phyloP scores from a whole-genome alignment of 192 early-diverging fungal genomes.

The Lobosporangium transversale region DNA sequence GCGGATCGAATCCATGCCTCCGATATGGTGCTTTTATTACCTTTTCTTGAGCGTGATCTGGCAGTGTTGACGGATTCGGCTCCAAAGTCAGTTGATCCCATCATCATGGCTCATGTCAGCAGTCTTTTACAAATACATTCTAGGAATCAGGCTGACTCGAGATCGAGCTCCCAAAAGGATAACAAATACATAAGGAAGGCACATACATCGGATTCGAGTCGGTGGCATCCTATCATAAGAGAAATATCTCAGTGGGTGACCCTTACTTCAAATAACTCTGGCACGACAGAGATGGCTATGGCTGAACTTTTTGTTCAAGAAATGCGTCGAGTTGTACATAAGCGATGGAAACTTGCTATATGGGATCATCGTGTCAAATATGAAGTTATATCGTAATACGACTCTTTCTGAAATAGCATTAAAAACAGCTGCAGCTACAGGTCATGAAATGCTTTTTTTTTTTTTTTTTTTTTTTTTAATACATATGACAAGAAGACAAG shows the following conservation, averaged over 20 bases:
- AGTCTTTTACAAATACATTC: conserved; percentile 13
- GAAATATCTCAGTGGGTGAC: conserved; percentile 22
- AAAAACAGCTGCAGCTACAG: no score
- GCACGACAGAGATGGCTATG: conserved; percentile 4
- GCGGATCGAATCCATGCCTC: conserved; percentile 8
- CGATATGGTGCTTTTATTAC: conserved; percentile 8
- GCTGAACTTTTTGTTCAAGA: conserved; percentile 18
- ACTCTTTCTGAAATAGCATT: no score
- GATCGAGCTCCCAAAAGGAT: no score
- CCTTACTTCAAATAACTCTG: background rate
- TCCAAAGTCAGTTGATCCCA: background rate
- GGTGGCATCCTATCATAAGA: conserved; percentile 6
- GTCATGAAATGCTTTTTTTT: no score
- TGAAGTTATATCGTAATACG: background rate
- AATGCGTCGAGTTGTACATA: conserved; percentile 22
- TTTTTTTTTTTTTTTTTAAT: background rate
- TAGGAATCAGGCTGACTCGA: no score
- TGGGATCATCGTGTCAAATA: conserved; percentile 31
- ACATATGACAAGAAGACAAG: background rate
- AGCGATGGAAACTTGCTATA: conserved; percentile 3
- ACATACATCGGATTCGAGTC: no score
- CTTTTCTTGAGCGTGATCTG: conserved; percentile 30
- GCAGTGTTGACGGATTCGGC: conserved; percentile 15
- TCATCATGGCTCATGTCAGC: conserved; percentile 20
- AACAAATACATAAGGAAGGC: background rate